Conservation (phyloP, 495 filamentous ascomycete species). For the Lasiosphaeris hirsuta region DNA sequence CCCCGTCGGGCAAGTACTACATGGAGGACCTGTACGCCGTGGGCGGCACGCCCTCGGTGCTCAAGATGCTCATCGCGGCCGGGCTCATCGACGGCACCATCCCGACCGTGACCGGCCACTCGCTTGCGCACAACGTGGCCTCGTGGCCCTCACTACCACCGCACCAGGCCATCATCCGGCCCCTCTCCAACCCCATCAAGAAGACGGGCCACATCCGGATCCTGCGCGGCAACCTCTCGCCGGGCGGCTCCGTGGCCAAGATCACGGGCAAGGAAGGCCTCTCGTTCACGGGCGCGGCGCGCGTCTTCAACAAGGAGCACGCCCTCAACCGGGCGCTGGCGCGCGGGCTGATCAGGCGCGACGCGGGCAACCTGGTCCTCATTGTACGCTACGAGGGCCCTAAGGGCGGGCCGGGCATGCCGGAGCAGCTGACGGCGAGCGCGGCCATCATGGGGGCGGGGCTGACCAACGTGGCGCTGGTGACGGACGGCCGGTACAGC, state of each 20-base stretch:
- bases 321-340: constrained; percentile 73
- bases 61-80: constrained; percentile 85
- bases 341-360: constrained; percentile 62
- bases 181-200: constrained; percentile 82
- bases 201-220: constrained; percentile 84
- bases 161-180: constrained; percentile 81
- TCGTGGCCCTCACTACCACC: constrained; percentile 76
- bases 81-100: constrained; percentile 80
- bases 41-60: constrained; percentile 84
- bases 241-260: constrained; percentile 91
- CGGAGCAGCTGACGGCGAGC: constrained; percentile 88
- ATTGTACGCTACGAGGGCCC: constrained; percentile 95
- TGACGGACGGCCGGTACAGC: constrained; percentile 90
- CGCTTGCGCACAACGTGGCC: constrained; percentile 82
- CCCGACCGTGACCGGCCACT: constrained; percentile 87
- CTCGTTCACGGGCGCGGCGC: constrained; percentile 74
- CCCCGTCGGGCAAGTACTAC: constrained; percentile 80
- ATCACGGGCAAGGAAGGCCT: constrained; percentile 96
- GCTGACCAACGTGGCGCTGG: constrained; percentile 81
- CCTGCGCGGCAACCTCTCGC: constrained; percentile 84
- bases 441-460: constrained; percentile 92
- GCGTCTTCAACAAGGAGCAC: constrained; percentile 88
- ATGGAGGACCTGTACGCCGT: constrained; percentile 97
- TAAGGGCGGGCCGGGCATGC: constrained; percentile 95
- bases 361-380: constrained; percentile 75